These are phyloP conservation scores for Aspergillus fumigatiaffinis DNA, from an alignment of 2,329 filamentous ascomycete genomes.

Conservation along the genomic window DNA sequence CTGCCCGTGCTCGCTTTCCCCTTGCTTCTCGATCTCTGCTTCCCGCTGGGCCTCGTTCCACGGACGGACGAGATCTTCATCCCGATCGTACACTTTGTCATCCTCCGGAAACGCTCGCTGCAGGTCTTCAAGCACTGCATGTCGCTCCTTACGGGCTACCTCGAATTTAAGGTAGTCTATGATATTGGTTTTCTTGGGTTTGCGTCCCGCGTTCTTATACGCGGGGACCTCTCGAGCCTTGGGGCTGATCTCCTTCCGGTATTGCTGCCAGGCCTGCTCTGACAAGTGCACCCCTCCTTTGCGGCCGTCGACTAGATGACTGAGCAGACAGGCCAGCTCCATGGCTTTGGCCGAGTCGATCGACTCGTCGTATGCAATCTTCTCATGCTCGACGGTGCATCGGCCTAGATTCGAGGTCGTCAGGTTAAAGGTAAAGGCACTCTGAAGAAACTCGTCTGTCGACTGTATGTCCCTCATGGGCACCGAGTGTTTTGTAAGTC, in stretches of 20 bases:
- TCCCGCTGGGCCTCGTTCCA: constrained; percentile 25
- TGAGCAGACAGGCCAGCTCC: constrained; percentile 39
- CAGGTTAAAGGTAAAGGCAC: constrained; percentile 47
- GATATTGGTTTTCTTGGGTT: constrained; percentile 33
- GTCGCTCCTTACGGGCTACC: constrained; percentile 31
- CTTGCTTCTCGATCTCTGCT: constrained; percentile 15
- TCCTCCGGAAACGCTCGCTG: constrained; percentile 22
- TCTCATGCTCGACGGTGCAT: constrained; percentile 50
- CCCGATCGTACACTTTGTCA: constrained; percentile 15
- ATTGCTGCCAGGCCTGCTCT: constrained; percentile 35
- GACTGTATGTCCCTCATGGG: constrained; percentile 40
- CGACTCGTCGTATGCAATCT: constrained; percentile 50
- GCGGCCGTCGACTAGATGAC: constrained; percentile 44
- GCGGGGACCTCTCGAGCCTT: constrained; percentile 29
- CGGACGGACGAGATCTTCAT: constrained; percentile 33
- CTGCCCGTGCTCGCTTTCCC: constrained; percentile 5
- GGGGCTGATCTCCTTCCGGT: constrained; percentile 32
- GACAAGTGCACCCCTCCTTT: constrained; percentile 44
- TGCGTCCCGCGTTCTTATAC: constrained; percentile 29
- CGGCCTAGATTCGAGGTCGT: constrained; percentile 47
- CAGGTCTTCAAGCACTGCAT: constrained; percentile 30
- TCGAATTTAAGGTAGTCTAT: constrained; percentile 44
- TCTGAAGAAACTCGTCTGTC: constrained; percentile 39
- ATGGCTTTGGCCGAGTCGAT: constrained; percentile 33
- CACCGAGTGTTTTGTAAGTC: constrained; percentile 44